Evolutionary conservation across 2,329 filamentous ascomycete genomes (phyloP).

Genomic region (Neofusicoccum kwambonambiense): DNA sequence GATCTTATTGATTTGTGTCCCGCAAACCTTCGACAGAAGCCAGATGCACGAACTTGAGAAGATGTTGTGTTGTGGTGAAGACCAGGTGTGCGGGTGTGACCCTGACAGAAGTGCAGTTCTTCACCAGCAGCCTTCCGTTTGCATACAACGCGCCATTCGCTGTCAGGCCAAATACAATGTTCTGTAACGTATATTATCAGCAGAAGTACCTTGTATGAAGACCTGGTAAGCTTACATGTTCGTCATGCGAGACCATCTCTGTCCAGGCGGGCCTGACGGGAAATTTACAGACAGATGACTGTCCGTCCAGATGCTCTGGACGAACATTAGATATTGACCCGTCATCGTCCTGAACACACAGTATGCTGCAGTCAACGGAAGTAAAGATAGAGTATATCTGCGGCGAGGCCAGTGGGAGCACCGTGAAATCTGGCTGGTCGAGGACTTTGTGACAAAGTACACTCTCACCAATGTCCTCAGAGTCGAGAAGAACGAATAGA

Average conservation of each 20-base stretch:
- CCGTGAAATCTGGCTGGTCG: not conserved
- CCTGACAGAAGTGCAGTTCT: slow-evolving; percentile 89
- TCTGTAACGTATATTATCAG: slow-evolving; percentile 28
- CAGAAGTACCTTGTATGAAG: slow-evolving; percentile 12
- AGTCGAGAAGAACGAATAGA: slow-evolving; percentile 37
- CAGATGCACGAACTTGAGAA: slow-evolving; percentile 92
- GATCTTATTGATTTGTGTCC: slow-evolving; percentile 27
- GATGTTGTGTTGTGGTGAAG: slow-evolving; percentile 87
- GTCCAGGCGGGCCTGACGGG: slow-evolving; percentile 20
- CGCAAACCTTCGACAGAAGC: slow-evolving; percentile 58
- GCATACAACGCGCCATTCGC: slow-evolving; percentile 76
- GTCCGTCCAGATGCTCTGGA: not conserved
- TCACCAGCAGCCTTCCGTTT: slow-evolving; percentile 69
- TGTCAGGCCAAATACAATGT: slow-evolving; percentile 64
- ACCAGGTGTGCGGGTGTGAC: slow-evolving; percentile 80
- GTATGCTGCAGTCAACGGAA: slow-evolving; percentile 16
- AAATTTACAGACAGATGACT: slow-evolving; percentile 2
- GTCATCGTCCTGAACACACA: not conserved
- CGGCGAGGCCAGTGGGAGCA: not conserved
- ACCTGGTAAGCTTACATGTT: slow-evolving; percentile 34
- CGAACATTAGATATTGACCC: not conserved
- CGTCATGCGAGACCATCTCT: slow-evolving; percentile 37
- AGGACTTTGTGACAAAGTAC: slow-evolving; percentile 7
- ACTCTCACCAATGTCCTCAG: slow-evolving; percentile 27
- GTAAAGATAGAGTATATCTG: not conserved